These are phyloP conservation scores for Candida nitratophila DNA, from an alignment of 805 yeast genomes.

Conservation along the genomic window DNA sequence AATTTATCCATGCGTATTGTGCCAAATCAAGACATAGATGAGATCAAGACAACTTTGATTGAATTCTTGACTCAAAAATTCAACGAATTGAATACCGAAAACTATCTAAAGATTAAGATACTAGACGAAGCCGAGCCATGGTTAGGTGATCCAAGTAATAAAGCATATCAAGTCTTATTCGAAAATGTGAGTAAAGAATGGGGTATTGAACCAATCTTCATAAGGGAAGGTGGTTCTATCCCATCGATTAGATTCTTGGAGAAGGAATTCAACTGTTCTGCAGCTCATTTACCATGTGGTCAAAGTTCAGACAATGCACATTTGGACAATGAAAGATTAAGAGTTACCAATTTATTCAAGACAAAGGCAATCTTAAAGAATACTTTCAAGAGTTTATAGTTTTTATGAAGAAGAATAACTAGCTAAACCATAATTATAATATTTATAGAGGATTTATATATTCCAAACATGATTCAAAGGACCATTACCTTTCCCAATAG, in stretches of 20 bases:
- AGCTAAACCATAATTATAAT: too few species aligned
- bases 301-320: slow-evolving; percentile 95
- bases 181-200: slow-evolving; percentile 62
- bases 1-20: slow-evolving; percentile 79
- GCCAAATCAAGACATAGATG: slow-evolving; percentile 71
- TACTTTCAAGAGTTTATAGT: slow-evolving; percentile 37
- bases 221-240: slow-evolving; percentile 96
- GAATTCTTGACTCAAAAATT: slow-evolving; percentile 43
- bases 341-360: slow-evolving; percentile 72
- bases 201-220: slow-evolving; percentile 75
- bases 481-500: slow-evolving; percentile 52
- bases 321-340: slow-evolving; percentile 74
- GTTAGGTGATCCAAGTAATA: slow-evolving; percentile 81
- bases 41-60: slow-evolving; percentile 45
- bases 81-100: slow-evolving; percentile 44
- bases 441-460: neutral
- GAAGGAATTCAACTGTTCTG: slow-evolving; percentile 75
- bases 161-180: slow-evolving; percentile 61
- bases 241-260: slow-evolving; percentile 86
- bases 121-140: slow-evolving; percentile 92
- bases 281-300: slow-evolving; percentile 95
- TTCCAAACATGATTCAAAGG: slow-evolving; percentile 56
- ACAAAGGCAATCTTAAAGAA: slow-evolving; percentile 57
- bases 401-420: too few species aligned
- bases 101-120: slow-evolving; percentile 52